Conservation (phyloP, 2,329 filamentous ascomycete species). For the Botrytis fragariae region DNA sequence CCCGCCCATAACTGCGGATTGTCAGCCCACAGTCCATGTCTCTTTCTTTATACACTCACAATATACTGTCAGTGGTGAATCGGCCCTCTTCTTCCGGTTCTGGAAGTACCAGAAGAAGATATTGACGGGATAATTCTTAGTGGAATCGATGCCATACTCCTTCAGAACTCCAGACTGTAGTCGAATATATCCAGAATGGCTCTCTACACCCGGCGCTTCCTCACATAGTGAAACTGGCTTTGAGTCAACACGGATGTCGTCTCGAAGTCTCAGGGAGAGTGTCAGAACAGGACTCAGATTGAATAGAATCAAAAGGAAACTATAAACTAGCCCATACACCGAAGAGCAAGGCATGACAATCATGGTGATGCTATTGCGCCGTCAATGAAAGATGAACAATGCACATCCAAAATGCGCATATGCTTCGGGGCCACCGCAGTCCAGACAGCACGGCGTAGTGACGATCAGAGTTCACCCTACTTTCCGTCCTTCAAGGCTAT, state of each 20-base stretch:
- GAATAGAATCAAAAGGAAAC: too few species aligned
- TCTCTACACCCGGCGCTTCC: conserved; percentile 22
- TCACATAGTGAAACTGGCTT: conserved; percentile 22
- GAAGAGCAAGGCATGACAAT: too few species aligned
- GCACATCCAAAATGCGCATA: too few species aligned
- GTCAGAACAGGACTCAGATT: too few species aligned
- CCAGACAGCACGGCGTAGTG: too few species aligned
- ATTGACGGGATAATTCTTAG: conserved; percentile 21
- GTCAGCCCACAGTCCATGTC: not conserved
- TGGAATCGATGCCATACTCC: conserved; percentile 7
- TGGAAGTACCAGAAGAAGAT: conserved; percentile 44
- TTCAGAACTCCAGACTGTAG: conserved; percentile 19
- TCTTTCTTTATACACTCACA: conserved; percentile 25
- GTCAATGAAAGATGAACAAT: too few species aligned
- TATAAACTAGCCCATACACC: too few species aligned
- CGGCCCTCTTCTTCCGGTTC: conserved; percentile 45
- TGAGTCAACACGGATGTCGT: not conserved
- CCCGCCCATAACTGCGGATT: conserved; percentile 53
- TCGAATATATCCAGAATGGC: conserved; percentile 24
- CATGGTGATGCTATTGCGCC: too few species aligned
- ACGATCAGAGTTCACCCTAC: too few species aligned
- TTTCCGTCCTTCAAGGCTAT: too few species aligned
- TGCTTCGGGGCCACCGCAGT: too few species aligned
- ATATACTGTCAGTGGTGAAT: conserved; percentile 54
- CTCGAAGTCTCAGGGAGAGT: too few species aligned